phyloP scores from a whole-genome alignment of 2,329 filamentous ascomycete genomes.

The Arthrobotrys conoides region DNA sequence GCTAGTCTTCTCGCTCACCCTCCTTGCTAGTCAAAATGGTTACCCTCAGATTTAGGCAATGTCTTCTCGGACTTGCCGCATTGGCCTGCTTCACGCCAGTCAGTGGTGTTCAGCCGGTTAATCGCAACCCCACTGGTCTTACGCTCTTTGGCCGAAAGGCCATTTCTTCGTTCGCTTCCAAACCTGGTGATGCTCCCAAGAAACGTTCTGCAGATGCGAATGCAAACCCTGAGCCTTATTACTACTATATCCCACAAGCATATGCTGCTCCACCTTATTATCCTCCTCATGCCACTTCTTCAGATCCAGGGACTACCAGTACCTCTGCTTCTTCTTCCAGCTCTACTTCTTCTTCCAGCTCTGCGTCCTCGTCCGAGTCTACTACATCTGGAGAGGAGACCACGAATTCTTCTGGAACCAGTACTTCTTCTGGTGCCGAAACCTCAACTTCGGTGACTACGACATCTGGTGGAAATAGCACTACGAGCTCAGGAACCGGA shows the following conservation, averaged over 20 bases:
- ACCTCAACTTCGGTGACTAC: slow-evolving; percentile 12
- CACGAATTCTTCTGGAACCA: slow-evolving; percentile 31
- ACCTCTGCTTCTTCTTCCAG: slow-evolving; percentile 10
- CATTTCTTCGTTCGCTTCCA: slow-evolving; percentile 29
- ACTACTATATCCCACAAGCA: slow-evolving; percentile 37
- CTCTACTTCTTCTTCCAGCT: not conserved
- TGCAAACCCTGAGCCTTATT: slow-evolving; percentile 43
- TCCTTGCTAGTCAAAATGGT: slow-evolving; percentile 33
- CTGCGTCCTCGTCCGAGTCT: slow-evolving; percentile 28
- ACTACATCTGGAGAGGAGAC: slow-evolving; percentile 16
- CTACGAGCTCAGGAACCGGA: no score
- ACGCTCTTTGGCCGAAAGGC: slow-evolving; percentile 48
- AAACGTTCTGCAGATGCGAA: slow-evolving; percentile 50
- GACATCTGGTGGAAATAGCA: not conserved
- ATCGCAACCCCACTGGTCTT: slow-evolving; percentile 46
- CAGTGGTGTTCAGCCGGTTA: slow-evolving; percentile 30
- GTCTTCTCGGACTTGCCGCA: slow-evolving; percentile 42
- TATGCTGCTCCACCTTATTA: slow-evolving; percentile 34
- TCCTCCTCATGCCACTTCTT: slow-evolving; percentile 17
- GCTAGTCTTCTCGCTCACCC: slow-evolving; percentile 28
- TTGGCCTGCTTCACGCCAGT: slow-evolving; percentile 33
- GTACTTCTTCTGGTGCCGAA: slow-evolving; percentile 1
- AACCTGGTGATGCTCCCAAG: slow-evolving; percentile 26
- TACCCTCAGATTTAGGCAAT: slow-evolving; percentile 24
- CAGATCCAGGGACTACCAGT: slow-evolving; percentile 16